Evolutionary conservation across 306 rosid species (phyloP).

Genomic region (Sesbania bispinosa): DNA sequence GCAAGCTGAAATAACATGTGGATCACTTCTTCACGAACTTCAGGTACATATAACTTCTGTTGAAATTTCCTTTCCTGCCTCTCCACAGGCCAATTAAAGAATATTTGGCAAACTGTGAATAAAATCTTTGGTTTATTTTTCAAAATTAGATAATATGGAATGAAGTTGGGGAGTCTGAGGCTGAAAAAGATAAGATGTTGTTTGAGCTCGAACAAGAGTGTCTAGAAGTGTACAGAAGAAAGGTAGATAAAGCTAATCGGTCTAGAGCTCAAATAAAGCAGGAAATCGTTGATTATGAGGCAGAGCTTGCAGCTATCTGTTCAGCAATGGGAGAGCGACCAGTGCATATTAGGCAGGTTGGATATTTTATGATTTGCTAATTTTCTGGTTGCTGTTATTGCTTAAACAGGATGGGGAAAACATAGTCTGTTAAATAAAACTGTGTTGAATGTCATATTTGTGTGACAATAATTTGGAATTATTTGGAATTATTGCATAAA

Average conservation of each 20-base stretch:
- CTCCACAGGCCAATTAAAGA: background rate
- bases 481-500: no score
- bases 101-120: background rate
- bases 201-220: slow-evolving; percentile 89
- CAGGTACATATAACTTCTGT: slow-evolving; percentile 51
- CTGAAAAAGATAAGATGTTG: slow-evolving; percentile 75
- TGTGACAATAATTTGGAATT: background rate
- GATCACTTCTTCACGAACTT: slow-evolving; percentile 77
- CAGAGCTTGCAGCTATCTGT: slow-evolving; percentile 80
- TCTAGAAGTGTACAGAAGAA: slow-evolving; percentile 86
- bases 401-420: background rate
- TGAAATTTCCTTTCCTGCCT: background rate
- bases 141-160: slow-evolving; percentile 83
- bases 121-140: background rate
- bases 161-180: slow-evolving; percentile 85
- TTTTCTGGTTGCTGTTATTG: background rate
- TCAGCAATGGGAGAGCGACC: slow-evolving; percentile 95
- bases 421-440: background rate
- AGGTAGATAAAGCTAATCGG: slow-evolving; percentile 77
- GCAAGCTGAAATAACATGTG: slow-evolving; percentile 71
- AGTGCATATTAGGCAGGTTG: slow-evolving; percentile 85
- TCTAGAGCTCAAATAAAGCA: slow-evolving; percentile 92
- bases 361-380: slow-evolving; percentile 13
- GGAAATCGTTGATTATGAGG: slow-evolving; percentile 90
- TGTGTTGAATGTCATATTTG: background rate